Evolutionary conservation across 129 eudicot genomes (phyloP), one percentile per base, ranked within the genome.

Genomic region (Saposhnikovia divaricata): DNA sequence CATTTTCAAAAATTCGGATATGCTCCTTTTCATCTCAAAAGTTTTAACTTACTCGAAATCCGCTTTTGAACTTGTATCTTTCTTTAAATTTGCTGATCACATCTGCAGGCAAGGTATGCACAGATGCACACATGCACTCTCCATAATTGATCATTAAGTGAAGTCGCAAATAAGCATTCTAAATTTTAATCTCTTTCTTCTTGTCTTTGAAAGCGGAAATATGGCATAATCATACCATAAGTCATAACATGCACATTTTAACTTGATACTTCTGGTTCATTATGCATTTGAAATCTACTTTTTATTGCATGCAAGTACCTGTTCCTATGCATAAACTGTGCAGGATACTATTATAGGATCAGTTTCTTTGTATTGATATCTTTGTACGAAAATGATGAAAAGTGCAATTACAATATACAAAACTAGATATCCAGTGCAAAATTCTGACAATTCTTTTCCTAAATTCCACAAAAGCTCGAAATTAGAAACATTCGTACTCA

Each of bases 391-490:
- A 73, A 72, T 21, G 50, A 73, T 13, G 19, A 43, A 0, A 46
- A 73, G 38, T n/a, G 43, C 34, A 73, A 44, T 43, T 11, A 73
- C 28, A 43, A 4, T 8, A 73, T 25, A 73, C 34, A 73, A 44
- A 73, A n/a, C 18, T 42, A 42, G 48, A 73, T n/a, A 25, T 61
- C 73, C n/a, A 63, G 55, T 27, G 55, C 55, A 16, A 21, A n/a
- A 42, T 78, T 50, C 74, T 7, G 37, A 34, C 45, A 25, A 27
- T 71, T 27, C 39, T 39, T 80, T 79, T 79, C 37, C 59, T 77
- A 78, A 48, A 46, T 8, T 78, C 74, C 50, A 47, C 55, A 78
- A 77, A 59, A 78, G 76, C 75, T 59, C 74, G 80, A 87, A 25
- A 87, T 65, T 50, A 38, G 55, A 72, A 76, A 21, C 57, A 21